Conservation (phyloP, 805 yeast species). For the Starmerella scarabaei region DNA sequence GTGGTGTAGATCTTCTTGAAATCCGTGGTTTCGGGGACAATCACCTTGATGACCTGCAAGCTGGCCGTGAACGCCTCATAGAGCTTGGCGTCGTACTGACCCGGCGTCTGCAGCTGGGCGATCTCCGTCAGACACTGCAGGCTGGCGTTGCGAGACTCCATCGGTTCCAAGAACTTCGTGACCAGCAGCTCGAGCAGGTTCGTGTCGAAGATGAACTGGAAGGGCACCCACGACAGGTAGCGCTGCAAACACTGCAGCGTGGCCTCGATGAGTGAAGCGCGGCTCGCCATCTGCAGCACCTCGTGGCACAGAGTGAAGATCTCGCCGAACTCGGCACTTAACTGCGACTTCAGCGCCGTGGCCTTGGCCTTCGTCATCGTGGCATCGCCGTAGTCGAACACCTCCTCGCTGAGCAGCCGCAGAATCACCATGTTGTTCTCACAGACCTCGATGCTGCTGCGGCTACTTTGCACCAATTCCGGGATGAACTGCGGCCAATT, state of each 20-base stretch:
- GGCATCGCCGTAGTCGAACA: constrained; percentile 88
- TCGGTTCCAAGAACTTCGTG: constrained; percentile 60
- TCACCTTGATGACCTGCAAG: constrained; percentile 51
- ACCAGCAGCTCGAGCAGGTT: constrained; percentile 60
- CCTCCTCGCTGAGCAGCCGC: constrained; percentile 83
- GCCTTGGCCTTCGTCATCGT: constrained; percentile 96
- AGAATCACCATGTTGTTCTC: constrained; percentile 94
- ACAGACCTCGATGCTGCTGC: constrained; percentile 82
- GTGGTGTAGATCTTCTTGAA: constrained; percentile 55
- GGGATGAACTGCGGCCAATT: constrained; percentile 97
- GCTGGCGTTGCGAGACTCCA: constrained; percentile 69
- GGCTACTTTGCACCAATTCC: constrained; percentile 73
- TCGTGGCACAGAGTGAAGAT: constrained; percentile 88
- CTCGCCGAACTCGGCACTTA: constrained; percentile 84
- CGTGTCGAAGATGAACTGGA: constrained; percentile 80
- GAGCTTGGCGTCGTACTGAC: constrained; percentile 40
- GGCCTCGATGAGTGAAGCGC: constrained; percentile 69
- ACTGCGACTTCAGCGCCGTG: constrained; percentile 61
- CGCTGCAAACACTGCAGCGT: constrained; percentile 71
- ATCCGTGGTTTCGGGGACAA: constrained; percentile 63
- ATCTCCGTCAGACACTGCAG: constrained; percentile 91
- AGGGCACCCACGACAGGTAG: constrained; percentile 91
- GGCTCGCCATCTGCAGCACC: constrained; percentile 78
- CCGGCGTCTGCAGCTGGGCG: constrained; percentile 49
- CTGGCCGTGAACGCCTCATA: constrained; percentile 57